Percentiles rank a stretch among this genome's conserved stretches.
These are phyloP conservation scores for Leccinum pallidistipes DNA, from an alignment of 1,284 basidiomycete genomes.

Conservation along the genomic window DNA sequence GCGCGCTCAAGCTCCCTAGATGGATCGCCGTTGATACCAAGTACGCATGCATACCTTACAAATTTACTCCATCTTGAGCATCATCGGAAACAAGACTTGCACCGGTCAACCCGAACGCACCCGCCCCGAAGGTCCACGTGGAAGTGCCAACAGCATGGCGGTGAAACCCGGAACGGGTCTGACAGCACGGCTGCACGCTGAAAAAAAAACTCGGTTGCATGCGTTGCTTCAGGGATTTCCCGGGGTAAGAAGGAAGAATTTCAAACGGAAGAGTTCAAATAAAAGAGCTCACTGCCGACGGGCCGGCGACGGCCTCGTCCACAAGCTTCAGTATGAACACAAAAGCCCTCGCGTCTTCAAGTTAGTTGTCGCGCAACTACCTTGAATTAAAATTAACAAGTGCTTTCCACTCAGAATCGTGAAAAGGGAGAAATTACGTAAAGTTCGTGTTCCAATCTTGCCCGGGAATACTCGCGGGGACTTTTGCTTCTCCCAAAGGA, in stretches of 20 bases:
- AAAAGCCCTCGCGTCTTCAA: not conserved
- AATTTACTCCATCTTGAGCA: slow-evolving; percentile 8
- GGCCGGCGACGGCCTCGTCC: too few relatives aligned
- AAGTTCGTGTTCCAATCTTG: not conserved
- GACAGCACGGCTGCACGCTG: not conserved
- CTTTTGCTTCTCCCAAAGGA: slow-evolving; percentile 3
- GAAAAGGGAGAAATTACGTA: not conserved
- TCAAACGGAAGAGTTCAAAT: not conserved
- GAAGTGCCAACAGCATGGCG: not conserved
- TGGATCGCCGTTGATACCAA: not conserved
- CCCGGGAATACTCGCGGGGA: slow-evolving; percentile 17
- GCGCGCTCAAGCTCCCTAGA: not conserved
- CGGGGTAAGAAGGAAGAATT: slow-evolving; percentile 2
- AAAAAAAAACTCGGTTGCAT: slow-evolving; percentile 7
- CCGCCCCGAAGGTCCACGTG: slow-evolving; percentile 7
- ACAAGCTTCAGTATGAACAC: not conserved
- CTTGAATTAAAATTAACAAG: not conserved
- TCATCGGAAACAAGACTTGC: not conserved
- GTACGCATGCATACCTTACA: not conserved
- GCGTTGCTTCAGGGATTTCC: not conserved
- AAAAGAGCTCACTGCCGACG: not conserved
- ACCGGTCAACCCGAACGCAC: not conserved
- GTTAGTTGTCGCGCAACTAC: not conserved
- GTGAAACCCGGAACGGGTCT: not conserved
- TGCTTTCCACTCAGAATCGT: not conserved